These are phyloP conservation scores for Mrakia gelida DNA, from an alignment of 768 basidiomycete species.

Conservation along the genomic window DNA sequence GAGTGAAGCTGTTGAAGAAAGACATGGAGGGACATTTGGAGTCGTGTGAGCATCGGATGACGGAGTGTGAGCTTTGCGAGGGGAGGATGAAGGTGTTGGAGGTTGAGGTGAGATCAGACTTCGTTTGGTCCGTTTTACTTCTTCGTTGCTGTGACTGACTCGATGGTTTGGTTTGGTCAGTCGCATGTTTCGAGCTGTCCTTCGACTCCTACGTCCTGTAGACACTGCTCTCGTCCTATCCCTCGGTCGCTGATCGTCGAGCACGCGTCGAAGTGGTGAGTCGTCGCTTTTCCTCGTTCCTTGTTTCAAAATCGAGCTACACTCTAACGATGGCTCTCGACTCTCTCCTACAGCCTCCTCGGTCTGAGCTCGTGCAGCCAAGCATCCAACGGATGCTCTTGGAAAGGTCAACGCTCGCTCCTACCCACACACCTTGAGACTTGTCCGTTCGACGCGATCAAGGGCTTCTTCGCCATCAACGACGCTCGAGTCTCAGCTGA, in stretches of 20 bases:
- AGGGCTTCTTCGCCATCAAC: slow-evolving; percentile 56
- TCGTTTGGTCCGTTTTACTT: neutral
- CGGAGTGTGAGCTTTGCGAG: slow-evolving; percentile 49
- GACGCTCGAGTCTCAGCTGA: slow-evolving; percentile 35
- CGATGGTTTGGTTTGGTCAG: slow-evolving; percentile 37
- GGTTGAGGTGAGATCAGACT: slow-evolving; percentile 45
- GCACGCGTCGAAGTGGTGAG: slow-evolving; percentile 41
- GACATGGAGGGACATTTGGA: slow-evolving; percentile 51
- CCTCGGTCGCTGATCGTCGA: slow-evolving; percentile 43
- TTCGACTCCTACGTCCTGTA: slow-evolving; percentile 46
- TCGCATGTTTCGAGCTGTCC: slow-evolving; percentile 49
- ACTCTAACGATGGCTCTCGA: neutral
- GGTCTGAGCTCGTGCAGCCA: slow-evolving; percentile 50
- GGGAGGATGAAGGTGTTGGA: slow-evolving; percentile 44
- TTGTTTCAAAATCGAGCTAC: neutral
- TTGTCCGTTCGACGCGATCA: slow-evolving; percentile 61
- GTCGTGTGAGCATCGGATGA: slow-evolving; percentile 43
- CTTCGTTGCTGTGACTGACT: neutral
- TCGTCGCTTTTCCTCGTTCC: neutral
- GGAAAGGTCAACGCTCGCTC: slow-evolving; percentile 52
- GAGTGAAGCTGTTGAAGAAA: slow-evolving; percentile 49
- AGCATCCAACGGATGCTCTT: slow-evolving; percentile 53
- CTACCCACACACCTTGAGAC: slow-evolving; percentile 46
- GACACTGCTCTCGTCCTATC: slow-evolving; percentile 48
- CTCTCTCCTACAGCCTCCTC: neutral